Percentiles rank a stretch among this genome's conserved stretches.
Evolutionary conservation across 441 rosid genomes (phyloP).

Genomic region (Adansonia rubrostipa): DNA sequence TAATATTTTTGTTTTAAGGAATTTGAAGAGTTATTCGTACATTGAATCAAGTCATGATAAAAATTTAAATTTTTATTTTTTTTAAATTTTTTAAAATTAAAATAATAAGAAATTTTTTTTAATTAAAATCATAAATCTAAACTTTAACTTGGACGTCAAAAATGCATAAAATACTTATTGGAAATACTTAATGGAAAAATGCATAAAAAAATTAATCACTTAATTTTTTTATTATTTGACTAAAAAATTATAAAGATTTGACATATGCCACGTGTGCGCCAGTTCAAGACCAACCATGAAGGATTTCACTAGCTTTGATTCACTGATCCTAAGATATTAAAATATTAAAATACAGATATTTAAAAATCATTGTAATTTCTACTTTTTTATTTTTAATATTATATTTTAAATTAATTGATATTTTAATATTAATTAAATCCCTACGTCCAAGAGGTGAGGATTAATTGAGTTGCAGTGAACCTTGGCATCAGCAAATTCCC

Average conservation of each 20-base stretch:
- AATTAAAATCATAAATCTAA: too few relatives aligned
- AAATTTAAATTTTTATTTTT: too few relatives aligned
- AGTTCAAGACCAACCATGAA: slow-evolving; percentile 44
- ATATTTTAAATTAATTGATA: not conserved
- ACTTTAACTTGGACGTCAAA: too few relatives aligned
- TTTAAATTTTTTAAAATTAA: too few relatives aligned
- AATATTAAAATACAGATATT: not conserved
- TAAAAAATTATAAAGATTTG: slow-evolving; percentile 13
- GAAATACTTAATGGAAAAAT: not conserved
- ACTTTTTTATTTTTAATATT: too few relatives aligned
- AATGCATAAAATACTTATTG: too few relatives aligned
- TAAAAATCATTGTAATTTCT: too few relatives aligned
- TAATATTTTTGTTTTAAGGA: too few relatives aligned
- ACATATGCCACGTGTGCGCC: slow-evolving; percentile 27
- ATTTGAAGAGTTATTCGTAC: too few relatives aligned
- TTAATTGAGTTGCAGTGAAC: slow-evolving; percentile 35
- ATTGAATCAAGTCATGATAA: too few relatives aligned
- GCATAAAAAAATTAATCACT: not conserved
- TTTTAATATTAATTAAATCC: not conserved
- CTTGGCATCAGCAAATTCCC: slow-evolving; percentile 27
- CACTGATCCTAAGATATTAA: not conserved
- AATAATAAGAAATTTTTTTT: too few relatives aligned
- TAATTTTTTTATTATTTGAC: slow-evolving; percentile 20
- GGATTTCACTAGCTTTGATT: slow-evolving; percentile 4
- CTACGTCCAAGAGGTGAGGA: slow-evolving; percentile 29